Evolutionary conservation across 805 yeast genomes (phyloP).

Genomic region (Candida endomychidarum): DNA sequence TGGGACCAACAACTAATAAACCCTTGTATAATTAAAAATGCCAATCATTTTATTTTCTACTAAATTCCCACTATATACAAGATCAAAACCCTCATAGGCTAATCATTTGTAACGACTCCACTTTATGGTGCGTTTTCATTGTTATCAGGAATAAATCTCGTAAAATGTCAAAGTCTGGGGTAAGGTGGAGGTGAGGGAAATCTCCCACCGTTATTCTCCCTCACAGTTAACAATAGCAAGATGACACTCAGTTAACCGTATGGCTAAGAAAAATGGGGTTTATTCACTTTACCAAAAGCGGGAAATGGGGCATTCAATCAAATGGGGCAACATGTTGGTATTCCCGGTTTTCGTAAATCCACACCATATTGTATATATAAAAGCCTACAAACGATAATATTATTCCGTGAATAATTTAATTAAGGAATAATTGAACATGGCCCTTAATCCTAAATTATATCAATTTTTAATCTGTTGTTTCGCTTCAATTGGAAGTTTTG

Average conservation of each 20-base stretch:
- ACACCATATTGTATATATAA: too few relatives aligned
- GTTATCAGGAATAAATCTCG: slow-evolving; percentile 1
- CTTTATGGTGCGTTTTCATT: neutral
- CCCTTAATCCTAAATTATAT: slow-evolving; percentile 16
- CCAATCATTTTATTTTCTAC: too few relatives aligned
- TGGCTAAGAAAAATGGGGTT: slow-evolving; percentile 2
- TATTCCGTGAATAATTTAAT: too few relatives aligned
- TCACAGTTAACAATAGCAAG: too few relatives aligned
- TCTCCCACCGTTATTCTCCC: too few relatives aligned
- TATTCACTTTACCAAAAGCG: neutral
- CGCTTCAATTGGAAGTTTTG: slow-evolving; percentile 18
- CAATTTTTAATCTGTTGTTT: slow-evolving; percentile 19
- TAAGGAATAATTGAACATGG: too few relatives aligned
- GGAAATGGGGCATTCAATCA: slow-evolving; percentile 1
- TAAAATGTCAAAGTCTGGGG: neutral
- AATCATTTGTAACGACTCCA: neutral
- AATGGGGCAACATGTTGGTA: too few relatives aligned
- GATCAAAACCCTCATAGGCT: neutral
- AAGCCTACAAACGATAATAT: neutral
- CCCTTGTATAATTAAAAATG: too few relatives aligned
- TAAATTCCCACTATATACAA: too few relatives aligned
- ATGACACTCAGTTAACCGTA: too few relatives aligned
- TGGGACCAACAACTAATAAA: too few relatives aligned
- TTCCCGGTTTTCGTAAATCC: too few relatives aligned
- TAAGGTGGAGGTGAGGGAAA: neutral